Evolutionary conservation across 2,329 filamentous ascomycete species (phyloP).

Genomic region (Monosporascus ibericus): DNA sequence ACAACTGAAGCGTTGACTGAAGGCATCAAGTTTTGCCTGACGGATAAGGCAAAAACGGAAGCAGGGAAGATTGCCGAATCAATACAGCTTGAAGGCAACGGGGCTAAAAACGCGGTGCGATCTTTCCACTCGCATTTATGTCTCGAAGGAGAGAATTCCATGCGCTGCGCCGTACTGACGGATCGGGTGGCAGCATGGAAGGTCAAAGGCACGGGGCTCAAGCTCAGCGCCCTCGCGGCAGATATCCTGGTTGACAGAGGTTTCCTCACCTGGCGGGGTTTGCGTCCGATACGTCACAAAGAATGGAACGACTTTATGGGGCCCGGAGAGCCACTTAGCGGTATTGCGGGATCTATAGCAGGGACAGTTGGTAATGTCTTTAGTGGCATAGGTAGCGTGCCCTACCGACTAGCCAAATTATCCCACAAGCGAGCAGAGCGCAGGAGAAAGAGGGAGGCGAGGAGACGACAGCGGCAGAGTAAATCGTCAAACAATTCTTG

Average conservation of each 20-base stretch:
- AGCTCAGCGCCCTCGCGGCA: conserved; percentile 58
- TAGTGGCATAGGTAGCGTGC: conserved; percentile 58
- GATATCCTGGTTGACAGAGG: conserved; percentile 57
- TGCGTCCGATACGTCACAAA: conserved; percentile 58
- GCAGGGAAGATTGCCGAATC: conserved; percentile 53
- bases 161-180: conserved; percentile 61
- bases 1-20: conserved; percentile 58
- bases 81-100: conserved; percentile 60
- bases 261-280: conserved; percentile 55
- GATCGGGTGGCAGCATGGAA: conserved; percentile 62
- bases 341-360: conserved; percentile 55
- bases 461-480: conserved; percentile 15
- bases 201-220: conserved; percentile 53
- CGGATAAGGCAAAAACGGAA: conserved; percentile 51
- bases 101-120: conserved; percentile 61
- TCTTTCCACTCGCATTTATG: conserved; percentile 59
- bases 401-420: conserved; percentile 53
- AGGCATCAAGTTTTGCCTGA: conserved; percentile 64
- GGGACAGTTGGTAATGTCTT: conserved; percentile 52
- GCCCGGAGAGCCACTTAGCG: conserved; percentile 66
- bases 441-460: conserved; percentile 36
- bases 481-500: neutral
- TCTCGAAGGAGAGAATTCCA: conserved; percentile 43
- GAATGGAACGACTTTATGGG: conserved; percentile 77
- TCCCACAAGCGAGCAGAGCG: conserved; percentile 48